phyloP scores from a whole-genome alignment of 164 flowering plant species.

The Vitis cinerea region DNA sequence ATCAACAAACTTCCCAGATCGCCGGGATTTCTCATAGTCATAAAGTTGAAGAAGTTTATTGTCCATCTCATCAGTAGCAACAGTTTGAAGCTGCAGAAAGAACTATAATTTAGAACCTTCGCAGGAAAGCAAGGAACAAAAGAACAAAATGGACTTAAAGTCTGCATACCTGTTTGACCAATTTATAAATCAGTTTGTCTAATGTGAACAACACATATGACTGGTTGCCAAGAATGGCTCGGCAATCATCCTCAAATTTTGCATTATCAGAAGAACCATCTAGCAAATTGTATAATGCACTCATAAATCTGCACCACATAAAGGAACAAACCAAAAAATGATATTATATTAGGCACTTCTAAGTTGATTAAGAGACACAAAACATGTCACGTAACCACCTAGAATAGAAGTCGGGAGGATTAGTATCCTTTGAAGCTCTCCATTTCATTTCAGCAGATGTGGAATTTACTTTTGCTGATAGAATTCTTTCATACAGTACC shows the following conservation, averaged over 20 bases:
- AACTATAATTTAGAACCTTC: conserved; percentile 9
- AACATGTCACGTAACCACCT: conserved; percentile 28
- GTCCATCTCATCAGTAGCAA: conserved; percentile 61
- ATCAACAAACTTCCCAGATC: conserved; percentile 45
- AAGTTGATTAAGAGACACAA: neutral
- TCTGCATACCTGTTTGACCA: conserved; percentile 58
- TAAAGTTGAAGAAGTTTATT: conserved; percentile 57
- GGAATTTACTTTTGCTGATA: conserved; percentile 51
- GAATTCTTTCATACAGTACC: conserved; percentile 60
- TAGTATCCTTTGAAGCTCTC: conserved; percentile 35
- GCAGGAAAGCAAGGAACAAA: conserved; percentile 3
- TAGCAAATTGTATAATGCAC: conserved; percentile 54
- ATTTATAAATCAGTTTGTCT: conserved; percentile 62
- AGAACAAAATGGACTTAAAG: neutral
- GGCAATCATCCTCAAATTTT: conserved; percentile 72
- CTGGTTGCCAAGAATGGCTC: conserved; percentile 66
- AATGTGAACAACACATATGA: conserved; percentile 70
- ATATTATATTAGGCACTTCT: neutral
- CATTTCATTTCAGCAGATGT: conserved; percentile 41
- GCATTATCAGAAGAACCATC: conserved; percentile 71
- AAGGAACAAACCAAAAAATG: neutral
- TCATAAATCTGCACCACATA: conserved; percentile 50
- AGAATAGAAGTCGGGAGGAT: conserved; percentile 37
- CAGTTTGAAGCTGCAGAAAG: conserved; percentile 56
- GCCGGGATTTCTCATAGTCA: conserved; percentile 61